These are phyloP conservation scores for Auricularia heimuer DNA, from an alignment of 768 basidiomycete species.

Conservation along the genomic window DNA sequence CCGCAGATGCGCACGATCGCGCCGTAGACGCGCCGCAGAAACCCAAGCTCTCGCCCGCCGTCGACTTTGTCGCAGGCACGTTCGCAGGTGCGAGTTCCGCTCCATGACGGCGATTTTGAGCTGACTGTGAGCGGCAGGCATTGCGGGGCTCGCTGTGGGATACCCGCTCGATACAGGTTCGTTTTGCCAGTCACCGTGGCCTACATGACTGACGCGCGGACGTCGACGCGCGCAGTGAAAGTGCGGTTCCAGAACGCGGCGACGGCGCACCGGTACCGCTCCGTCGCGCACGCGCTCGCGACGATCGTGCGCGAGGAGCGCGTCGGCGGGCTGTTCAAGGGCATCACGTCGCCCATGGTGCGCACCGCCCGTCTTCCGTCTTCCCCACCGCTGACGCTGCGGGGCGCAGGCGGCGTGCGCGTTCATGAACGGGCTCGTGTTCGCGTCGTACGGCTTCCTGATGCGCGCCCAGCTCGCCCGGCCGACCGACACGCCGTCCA, in stretches of 20 bases:
- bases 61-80: slow-evolving; percentile 77
- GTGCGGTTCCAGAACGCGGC: slow-evolving; percentile 66
- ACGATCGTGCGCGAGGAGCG: slow-evolving; percentile 66
- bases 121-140: slow-evolving; percentile 27
- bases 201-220: neutral
- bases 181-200: slow-evolving; percentile 6
- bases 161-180: slow-evolving; percentile 69
- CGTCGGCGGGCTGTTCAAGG: slow-evolving; percentile 61
- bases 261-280: slow-evolving; percentile 48
- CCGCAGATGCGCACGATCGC: neutral
- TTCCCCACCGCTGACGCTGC: neutral
- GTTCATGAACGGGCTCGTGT: slow-evolving; percentile 77
- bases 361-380: slow-evolving; percentile 10
- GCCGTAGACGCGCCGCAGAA: neutral
- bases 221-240: slow-evolving; percentile 42
- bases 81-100: slow-evolving; percentile 34
- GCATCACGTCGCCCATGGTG: slow-evolving; percentile 73
- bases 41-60: slow-evolving; percentile 30
- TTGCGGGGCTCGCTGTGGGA: slow-evolving; percentile 56
- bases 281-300: slow-evolving; percentile 48
- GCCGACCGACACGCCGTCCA: slow-evolving; percentile 41
- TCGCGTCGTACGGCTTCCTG: slow-evolving; percentile 74
- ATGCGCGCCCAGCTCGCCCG: slow-evolving; percentile 53
- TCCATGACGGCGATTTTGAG: too few relatives aligned
- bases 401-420: slow-evolving; percentile 50